Conservation (phyloP, 257 asterid species). For the Parsonsia alboflavescens region DNA sequence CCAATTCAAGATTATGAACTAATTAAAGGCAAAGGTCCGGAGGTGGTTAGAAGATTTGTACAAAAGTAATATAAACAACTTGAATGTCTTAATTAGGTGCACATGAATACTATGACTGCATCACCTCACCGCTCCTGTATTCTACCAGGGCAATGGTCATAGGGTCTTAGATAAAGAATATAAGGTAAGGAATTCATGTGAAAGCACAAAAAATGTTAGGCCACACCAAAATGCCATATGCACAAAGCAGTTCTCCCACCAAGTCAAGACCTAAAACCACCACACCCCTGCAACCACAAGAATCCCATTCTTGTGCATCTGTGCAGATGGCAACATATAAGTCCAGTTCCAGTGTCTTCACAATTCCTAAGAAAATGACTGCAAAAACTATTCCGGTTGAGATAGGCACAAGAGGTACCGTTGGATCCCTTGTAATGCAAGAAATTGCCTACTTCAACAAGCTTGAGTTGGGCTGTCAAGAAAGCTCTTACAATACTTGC, state of each 20-base stretch:
- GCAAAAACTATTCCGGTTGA: slow-evolving; percentile 30
- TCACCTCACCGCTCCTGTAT: slow-evolving; percentile 25
- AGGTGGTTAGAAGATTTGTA: slow-evolving; percentile 30
- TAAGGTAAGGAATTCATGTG: slow-evolving; percentile 19
- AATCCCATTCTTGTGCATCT: slow-evolving; percentile 23
- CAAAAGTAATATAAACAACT: slow-evolving; percentile 22
- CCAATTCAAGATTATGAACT: slow-evolving; percentile 12
- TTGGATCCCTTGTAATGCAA: slow-evolving; percentile 37
- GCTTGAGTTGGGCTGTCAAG: slow-evolving; percentile 21
- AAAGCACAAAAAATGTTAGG: slow-evolving; percentile 22
- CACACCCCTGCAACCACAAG: slow-evolving; percentile 20
- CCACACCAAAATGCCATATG: slow-evolving; percentile 18
- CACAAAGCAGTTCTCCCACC: slow-evolving; percentile 26
- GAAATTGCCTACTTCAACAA: slow-evolving; percentile 32
- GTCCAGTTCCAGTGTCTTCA: slow-evolving; percentile 18
- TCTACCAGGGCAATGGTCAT: slow-evolving; percentile 10
- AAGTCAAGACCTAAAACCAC: slow-evolving; percentile 5
- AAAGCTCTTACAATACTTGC: slow-evolving; percentile 12
- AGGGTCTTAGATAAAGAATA: slow-evolving; percentile 19
- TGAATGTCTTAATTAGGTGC: slow-evolving; percentile 43
- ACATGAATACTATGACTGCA: slow-evolving; percentile 57
- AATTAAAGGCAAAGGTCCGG: slow-evolving; percentile 8
- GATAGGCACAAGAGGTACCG: slow-evolving; percentile 29
- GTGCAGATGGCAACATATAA: slow-evolving; percentile 18
- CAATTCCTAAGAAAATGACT: slow-evolving; percentile 26